Evolutionary conservation across 441 rosid species (phyloP), one percentile per base, ranked within the genome.

Genomic region (California macrophylla): DNA sequence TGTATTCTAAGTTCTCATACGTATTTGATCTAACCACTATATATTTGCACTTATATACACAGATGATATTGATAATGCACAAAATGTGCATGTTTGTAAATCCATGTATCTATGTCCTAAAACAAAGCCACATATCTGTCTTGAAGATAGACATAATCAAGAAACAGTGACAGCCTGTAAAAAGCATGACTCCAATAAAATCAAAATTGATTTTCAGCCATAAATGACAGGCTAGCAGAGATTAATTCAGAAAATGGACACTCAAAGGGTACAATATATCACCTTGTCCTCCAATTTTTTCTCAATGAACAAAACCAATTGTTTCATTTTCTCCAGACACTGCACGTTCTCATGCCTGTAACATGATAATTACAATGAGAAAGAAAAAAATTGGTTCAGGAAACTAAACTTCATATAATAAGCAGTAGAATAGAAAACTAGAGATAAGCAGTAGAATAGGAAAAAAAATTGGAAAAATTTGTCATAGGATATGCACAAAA

Each of bases 311-410:
- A 92, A 69, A 66, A 78, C 91, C 85, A 95, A 82, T 72, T 95
- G 99, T 81, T 89, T 95, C 90, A 95, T 74, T 74, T 90, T 92
- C 74, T 95, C 98, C 82, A 95, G 78, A 74, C 70, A 82, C 73
- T 95, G 90, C 82, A 88, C 84, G 79, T 88, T 84, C 77, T 95
- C 96, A 76, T 95, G 99, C 92, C 99, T 92, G 93, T 70, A 71
- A 83, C 74, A 83, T 24, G 66, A 83, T 63, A 76, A 72, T 78
- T 42, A 77, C 29, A 50, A 68, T 47, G 64, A 72, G 69, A 71
- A 66, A 79, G 60, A 72, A 28, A 36, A 21, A 10, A 21, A 8
- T 24, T 62, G 30, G 38, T 26, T 28, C 20, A 28, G 66, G 66
- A n/a, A 25, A 26, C 30, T 58, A 13, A 58, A 58, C 64, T 21